Conservation (phyloP, 768 basidiomycete species). For the Tricholoma furcatifolium region DNA sequence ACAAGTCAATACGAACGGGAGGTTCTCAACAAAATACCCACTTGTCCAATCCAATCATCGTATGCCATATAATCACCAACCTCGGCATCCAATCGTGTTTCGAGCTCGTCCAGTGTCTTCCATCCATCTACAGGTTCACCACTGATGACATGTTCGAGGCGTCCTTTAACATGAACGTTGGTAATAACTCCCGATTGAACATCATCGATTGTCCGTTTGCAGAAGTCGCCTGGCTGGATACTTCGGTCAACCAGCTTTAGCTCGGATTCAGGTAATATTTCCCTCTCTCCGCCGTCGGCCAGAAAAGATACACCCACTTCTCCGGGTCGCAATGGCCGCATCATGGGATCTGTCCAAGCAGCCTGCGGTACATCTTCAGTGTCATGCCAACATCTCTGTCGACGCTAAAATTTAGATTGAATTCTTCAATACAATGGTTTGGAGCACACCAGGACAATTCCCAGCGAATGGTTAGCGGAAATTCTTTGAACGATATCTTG, state of each 20-base stretch:
- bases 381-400: slow-evolving; percentile 87
- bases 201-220: slow-evolving; percentile 77
- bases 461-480: slow-evolving; percentile 40
- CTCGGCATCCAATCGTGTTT: slow-evolving; percentile 58
- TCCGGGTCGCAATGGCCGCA: slow-evolving; percentile 71
- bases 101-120: slow-evolving; percentile 58
- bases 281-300: slow-evolving; percentile 46
- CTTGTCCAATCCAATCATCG: slow-evolving; percentile 90
- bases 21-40: slow-evolving; percentile 31
- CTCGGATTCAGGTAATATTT: slow-evolving; percentile 70
- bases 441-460: slow-evolving; percentile 62
- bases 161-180: slow-evolving; percentile 59
- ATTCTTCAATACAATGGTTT: background rate
- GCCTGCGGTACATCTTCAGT: slow-evolving; percentile 63
- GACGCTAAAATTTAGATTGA: background rate
- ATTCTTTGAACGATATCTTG: slow-evolving; percentile 63
- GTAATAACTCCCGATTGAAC: slow-evolving; percentile 74
- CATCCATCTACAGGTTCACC: slow-evolving; percentile 58
- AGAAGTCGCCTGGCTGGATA: slow-evolving; percentile 77
- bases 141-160: slow-evolving; percentile 74
- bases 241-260: slow-evolving; percentile 73
- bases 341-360: slow-evolving; percentile 59
- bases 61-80: slow-evolving; percentile 81
- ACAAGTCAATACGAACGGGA: background rate
- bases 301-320: slow-evolving; percentile 83